Conservation (phyloP, 2,329 filamentous ascomycete species). For the Nothopassalora personata region DNA sequence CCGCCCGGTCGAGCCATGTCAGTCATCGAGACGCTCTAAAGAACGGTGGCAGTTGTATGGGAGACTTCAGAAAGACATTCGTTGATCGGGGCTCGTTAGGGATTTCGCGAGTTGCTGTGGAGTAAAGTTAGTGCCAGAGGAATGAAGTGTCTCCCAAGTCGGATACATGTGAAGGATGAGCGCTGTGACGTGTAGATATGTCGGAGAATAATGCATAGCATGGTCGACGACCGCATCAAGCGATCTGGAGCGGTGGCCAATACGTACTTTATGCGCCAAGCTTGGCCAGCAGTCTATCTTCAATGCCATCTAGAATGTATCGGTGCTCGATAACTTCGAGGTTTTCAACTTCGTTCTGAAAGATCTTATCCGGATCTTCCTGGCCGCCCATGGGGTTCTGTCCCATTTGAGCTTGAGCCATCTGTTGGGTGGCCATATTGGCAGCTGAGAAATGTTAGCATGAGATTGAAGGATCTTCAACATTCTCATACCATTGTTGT, state of each 20-base stretch:
- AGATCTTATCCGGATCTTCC: conserved; percentile 93
- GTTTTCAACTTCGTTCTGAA: conserved; percentile 88
- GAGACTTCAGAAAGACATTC: neutral
- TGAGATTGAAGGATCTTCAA: neutral
- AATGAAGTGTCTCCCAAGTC: neutral
- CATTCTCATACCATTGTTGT: conserved; percentile 74
- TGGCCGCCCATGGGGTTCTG: conserved; percentile 75
- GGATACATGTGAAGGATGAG: neutral
- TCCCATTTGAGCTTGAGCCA: conserved; percentile 60
- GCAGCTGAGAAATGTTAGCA: conserved; percentile 57
- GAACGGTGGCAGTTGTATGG: neutral
- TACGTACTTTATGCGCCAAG: conserved; percentile 14
- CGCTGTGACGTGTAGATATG: neutral
- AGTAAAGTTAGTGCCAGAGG: neutral
- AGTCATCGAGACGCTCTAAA: neutral
- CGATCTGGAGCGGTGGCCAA: neutral
- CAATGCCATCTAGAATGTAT: conserved; percentile 82
- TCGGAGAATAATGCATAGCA: neutral
- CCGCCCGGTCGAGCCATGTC: neutral
- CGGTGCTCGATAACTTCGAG: conserved; percentile 90
- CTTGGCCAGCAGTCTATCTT: conserved; percentile 67
- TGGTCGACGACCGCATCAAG: neutral
- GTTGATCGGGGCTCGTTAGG: neutral
- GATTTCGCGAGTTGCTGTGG: neutral
- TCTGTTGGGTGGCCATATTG: conserved; percentile 82